Evolutionary conservation across 108 stramenopile genomes (phyloP), one percentile per base, ranked within the genome.

Genomic region (Discostella stelligeroides): DNA sequence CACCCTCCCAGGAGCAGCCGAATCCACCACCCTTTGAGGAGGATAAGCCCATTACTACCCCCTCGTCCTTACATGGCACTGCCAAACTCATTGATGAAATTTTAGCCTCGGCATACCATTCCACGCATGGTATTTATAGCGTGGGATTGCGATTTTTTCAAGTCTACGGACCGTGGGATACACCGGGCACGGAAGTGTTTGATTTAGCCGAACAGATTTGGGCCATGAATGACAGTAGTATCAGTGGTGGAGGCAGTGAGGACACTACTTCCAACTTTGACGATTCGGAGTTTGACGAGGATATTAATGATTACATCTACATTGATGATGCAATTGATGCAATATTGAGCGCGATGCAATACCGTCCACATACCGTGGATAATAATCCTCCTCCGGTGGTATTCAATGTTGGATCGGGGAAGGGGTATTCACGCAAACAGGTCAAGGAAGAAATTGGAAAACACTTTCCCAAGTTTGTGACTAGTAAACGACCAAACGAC

Each of bases 291-390:
- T 63, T 25, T 41, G 42, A 63, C 21, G 60, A 79, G 9, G 62
- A 66, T 63, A 41, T 86, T 14, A 82, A 83, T 25, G 94, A 95
- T 68, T 95, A 80, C 70, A 81, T 92, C 4, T 95, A 87, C 75
- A 88, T 95, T 55, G 94, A 95, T 68, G 94, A 95, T 77, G 89
- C 91, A n/a, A 73, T 95, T 15, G 88, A 90, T 81, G 94, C 86
- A 1, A 81, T 92, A 40, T 80, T 92, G 80, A 51, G 79, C 10
- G 87, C 92, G 12, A 91, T 94, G 90, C 92, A 94, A 64, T 88
- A 79, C 41, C 70, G 86, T 48, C 72, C 77, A 24, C 51, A 50
- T 1, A 56, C 49, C 0, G 50, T 59, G 29, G 55, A 57, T 10
- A 49, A 18, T 43, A 66, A 53, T 5, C 38, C 68, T 1, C 68